A percentile compares a stretch with the other conserved stretches of the same genome.
Conservation (phyloP, 139 green algal genomes). For the Nannochloris sp. region DNA sequence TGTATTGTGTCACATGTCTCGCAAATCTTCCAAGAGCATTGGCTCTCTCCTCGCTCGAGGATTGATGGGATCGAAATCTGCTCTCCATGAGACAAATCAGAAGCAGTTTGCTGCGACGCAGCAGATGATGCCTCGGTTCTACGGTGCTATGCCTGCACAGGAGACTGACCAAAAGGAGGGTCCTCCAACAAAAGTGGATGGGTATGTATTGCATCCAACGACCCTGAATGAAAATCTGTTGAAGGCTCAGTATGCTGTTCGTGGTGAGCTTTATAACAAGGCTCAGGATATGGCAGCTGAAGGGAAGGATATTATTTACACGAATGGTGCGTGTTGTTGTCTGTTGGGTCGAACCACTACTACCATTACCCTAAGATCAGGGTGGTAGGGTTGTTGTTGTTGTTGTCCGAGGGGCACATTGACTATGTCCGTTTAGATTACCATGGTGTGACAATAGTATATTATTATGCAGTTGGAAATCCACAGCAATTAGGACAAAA, state of each 20-base stretch:
- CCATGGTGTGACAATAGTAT: no score
- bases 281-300: slow-evolving; percentile 68
- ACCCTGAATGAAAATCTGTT: slow-evolving; percentile 72
- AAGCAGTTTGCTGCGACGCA: not conserved
- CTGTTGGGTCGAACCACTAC: not conserved
- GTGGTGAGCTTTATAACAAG: slow-evolving; percentile 84
- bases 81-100: not conserved
- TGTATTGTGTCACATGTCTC: not conserved
- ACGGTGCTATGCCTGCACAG: not conserved
- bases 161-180: not conserved
- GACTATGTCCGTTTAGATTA: no score
- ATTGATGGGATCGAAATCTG: not conserved
- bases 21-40: slow-evolving; percentile 7
- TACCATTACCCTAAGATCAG: not conserved
- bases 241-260: slow-evolving; percentile 75
- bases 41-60: not conserved
- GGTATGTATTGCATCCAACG: slow-evolving; percentile 67
- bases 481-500: slow-evolving; percentile 82
- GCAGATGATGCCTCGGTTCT: not conserved
- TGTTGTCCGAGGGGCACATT: no score
- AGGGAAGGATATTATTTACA: slow-evolving; percentile 91
- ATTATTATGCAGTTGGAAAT: slow-evolving; percentile 74
- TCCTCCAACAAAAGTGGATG: slow-evolving; percentile 9
- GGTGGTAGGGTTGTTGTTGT: no score
- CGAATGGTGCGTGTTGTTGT: slow-evolving; percentile 57